These are phyloP conservation scores for Zostera marina DNA, from an alignment of 116 monocot species.

Conservation along the genomic window DNA sequence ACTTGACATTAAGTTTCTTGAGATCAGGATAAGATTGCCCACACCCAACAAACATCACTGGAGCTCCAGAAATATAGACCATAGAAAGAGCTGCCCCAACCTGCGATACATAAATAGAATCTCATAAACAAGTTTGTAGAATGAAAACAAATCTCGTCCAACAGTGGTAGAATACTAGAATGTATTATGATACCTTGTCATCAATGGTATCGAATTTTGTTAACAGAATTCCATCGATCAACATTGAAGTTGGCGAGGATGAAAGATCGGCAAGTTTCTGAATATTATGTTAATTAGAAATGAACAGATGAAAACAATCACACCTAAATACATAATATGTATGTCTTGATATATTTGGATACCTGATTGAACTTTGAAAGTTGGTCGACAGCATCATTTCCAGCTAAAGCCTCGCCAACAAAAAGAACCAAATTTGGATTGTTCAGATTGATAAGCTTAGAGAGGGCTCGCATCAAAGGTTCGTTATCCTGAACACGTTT, in stretches of 20 bases:
- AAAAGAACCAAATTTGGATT: conserved; percentile 90
- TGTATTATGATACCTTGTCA: conserved; percentile 50
- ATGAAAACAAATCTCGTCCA: not conserved
- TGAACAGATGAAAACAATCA: not conserved
- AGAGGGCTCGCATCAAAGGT: conserved; percentile 89
- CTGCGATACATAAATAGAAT: conserved; percentile 14
- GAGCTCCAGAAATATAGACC: conserved; percentile 95
- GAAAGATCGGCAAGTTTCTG: conserved; percentile 98
- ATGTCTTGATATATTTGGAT: not conserved
- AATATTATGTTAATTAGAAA: not conserved
- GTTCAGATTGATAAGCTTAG: conserved; percentile 97
- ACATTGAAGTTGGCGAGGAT: conserved; percentile 43
- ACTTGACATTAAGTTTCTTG: conserved; percentile 97
- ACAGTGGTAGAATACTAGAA: not conserved
- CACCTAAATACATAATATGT: not conserved
- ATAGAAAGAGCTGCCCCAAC: conserved; percentile 98
- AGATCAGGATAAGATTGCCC: conserved; percentile 97
- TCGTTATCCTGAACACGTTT: conserved; percentile 60
- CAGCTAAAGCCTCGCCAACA: conserved; percentile 92
- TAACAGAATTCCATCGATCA: conserved; percentile 95
- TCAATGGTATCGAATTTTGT: conserved; percentile 99
- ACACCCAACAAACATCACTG: conserved; percentile 98
- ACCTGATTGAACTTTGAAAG: conserved; percentile 97
- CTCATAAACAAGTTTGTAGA: not conserved
- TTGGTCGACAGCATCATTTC: conserved; percentile 98